These are phyloP conservation scores for Pestalotiopsis sp. DNA, from an alignment of 2,329 filamentous ascomycete genomes.

Conservation along the genomic window DNA sequence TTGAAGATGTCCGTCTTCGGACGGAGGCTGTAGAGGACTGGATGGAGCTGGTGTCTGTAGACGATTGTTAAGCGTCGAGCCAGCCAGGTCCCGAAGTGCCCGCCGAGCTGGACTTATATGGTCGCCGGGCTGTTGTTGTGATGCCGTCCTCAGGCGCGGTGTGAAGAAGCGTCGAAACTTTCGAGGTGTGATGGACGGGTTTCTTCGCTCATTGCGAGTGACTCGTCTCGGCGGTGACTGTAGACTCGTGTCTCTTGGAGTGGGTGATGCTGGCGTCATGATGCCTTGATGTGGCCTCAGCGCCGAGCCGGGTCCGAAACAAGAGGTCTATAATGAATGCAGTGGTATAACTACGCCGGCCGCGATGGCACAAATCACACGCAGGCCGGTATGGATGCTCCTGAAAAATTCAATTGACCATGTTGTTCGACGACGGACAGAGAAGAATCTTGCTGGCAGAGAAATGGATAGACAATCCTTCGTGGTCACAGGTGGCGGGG, in stretches of 20 bases:
- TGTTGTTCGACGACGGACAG: neutral
- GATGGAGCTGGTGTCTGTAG: conserved; percentile 41
- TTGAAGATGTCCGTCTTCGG: conserved; percentile 27
- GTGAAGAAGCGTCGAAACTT: conserved; percentile 59
- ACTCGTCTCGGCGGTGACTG: conserved; percentile 28
- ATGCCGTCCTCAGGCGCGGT: conserved; percentile 43
- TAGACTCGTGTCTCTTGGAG: conserved; percentile 19
- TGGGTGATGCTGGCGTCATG: conserved; percentile 14
- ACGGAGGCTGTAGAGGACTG: conserved; percentile 39
- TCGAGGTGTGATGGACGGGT: conserved; percentile 56
- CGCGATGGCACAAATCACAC: neutral
- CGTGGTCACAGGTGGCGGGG: conserved; percentile 9
- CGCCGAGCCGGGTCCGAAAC: neutral
- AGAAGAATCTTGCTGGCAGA: neutral
- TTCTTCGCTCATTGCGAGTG: conserved; percentile 47
- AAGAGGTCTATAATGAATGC: neutral
- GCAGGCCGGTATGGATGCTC: neutral
- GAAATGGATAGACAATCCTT: conserved; percentile 1
- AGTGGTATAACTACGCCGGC: neutral
- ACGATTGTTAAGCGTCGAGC: conserved; percentile 43
- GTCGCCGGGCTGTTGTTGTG: conserved; percentile 29
- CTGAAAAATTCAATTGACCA: conserved; percentile 6
- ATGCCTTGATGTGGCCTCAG: neutral
- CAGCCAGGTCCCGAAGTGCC: conserved; percentile 44
- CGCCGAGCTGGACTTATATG: conserved; percentile 38